Evolutionary conservation across 441 rosid genomes (phyloP).

Genomic region (Cnidoscolus chayamansa): DNA sequence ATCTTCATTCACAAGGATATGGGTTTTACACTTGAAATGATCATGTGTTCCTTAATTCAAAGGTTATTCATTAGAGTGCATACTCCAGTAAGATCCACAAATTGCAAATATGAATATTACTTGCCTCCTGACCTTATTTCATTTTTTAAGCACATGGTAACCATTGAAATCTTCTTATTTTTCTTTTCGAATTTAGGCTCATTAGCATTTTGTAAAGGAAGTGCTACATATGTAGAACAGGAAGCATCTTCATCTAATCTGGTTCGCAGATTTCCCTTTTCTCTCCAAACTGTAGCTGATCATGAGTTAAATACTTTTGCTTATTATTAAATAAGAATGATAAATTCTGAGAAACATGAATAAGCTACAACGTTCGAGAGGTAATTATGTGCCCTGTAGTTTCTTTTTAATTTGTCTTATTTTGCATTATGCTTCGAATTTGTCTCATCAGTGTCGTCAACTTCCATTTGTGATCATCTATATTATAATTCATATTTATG

Average conservation of each 20-base stretch:
- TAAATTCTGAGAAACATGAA: background rate
- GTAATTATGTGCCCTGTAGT: too few species aligned
- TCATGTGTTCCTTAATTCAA: background rate
- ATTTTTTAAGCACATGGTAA: background rate
- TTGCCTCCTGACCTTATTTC: background rate
- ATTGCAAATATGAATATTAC: background rate
- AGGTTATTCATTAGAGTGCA: background rate
- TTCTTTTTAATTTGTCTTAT: too few species aligned
- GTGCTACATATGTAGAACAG: background rate
- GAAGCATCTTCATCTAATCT: too few species aligned
- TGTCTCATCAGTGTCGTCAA: background rate
- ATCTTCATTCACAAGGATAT: background rate
- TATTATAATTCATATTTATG: background rate
- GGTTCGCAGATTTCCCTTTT: too few species aligned
- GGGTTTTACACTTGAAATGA: background rate
- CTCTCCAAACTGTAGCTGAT: background rate
- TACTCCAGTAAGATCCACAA: background rate
- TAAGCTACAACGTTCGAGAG: too few species aligned
- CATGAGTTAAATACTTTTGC: background rate
- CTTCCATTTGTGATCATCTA: background rate
- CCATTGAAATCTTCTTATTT: background rate
- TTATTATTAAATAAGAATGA: background rate
- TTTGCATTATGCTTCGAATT: too few species aligned
- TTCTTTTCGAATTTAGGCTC: background rate
- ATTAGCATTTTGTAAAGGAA: background rate